These are phyloP conservation scores for Fusarium caatingaense DNA, from an alignment of 2,329 filamentous ascomycete genomes.

Conservation along the genomic window DNA sequence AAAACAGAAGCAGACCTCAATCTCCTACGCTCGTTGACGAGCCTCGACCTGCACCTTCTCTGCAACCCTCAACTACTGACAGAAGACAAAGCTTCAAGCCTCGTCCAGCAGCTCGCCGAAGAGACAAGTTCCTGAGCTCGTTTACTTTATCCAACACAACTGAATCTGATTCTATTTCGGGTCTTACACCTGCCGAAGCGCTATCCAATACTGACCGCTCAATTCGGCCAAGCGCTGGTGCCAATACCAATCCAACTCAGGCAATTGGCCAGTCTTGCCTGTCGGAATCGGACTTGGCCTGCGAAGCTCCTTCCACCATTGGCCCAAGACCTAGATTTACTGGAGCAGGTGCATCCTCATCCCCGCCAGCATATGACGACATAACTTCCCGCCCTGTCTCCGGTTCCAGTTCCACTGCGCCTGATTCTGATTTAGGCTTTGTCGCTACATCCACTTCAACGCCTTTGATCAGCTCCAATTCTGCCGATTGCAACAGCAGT, in stretches of 20 bases:
- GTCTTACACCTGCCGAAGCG: conserved; percentile 27
- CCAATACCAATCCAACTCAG: conserved; percentile 21
- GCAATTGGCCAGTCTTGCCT: conserved; percentile 25
- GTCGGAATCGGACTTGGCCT: conserved; percentile 34
- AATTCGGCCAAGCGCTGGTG: conserved; percentile 30
- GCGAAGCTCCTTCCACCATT: conserved; percentile 28
- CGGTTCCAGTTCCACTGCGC: conserved; percentile 31
- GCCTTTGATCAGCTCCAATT: conserved; percentile 28
- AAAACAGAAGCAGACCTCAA: conserved; percentile 29
- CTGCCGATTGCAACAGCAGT: conserved; percentile 34
- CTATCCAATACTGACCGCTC: conserved; percentile 32
- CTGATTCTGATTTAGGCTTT: conserved; percentile 41
- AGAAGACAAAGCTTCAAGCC: conserved; percentile 42
- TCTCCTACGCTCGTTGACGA: conserved; percentile 24
- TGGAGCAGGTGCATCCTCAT: conserved; percentile 35
- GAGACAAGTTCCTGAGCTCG: conserved; percentile 33
- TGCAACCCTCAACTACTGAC: conserved; percentile 34
- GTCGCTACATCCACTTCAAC: conserved; percentile 38
- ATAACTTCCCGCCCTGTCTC: conserved; percentile 35
- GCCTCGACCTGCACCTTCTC: conserved; percentile 35
- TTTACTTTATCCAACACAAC: conserved; percentile 14
- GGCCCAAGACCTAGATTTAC: conserved; percentile 30
- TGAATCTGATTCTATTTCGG: conserved; percentile 26
- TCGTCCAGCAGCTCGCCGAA: conserved; percentile 22
- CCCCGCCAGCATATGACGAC: conserved; percentile 50